These are phyloP conservation scores for Mycena vulgaris DNA, from an alignment of 768 basidiomycete species.

Conservation along the genomic window DNA sequence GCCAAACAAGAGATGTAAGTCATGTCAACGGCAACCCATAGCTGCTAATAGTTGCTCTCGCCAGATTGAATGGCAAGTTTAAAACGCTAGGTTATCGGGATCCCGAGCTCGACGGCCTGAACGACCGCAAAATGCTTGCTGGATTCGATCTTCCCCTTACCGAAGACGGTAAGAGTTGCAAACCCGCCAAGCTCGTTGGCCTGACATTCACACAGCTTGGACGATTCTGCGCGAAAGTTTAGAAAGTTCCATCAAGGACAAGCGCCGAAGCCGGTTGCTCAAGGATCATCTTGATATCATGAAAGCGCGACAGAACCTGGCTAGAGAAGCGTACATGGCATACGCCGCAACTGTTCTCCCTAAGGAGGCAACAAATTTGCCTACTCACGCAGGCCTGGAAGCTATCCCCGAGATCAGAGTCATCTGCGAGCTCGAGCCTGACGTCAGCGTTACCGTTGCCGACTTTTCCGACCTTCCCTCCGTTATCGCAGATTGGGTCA, in stretches of 20 bases:
- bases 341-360: background rate
- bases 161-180: background rate
- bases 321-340: background rate
- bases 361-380: background rate
- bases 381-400: background rate
- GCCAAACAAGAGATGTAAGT: background rate
- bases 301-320: background rate
- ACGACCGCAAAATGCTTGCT: background rate
- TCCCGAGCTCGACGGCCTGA: background rate
- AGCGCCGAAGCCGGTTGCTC: background rate
- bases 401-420: constrained; percentile 2
- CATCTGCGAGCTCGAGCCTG: constrained; percentile 2
- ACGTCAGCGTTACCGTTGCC: background rate
- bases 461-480: background rate
- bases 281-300: background rate
- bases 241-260: constrained; percentile 6
- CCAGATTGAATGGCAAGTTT: background rate
- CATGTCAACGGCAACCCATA: background rate
- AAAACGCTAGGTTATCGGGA: constrained; percentile 1
- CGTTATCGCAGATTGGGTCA: background rate
- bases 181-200: background rate
- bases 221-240: background rate
- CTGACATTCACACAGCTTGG: constrained; percentile 2
- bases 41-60: background rate
- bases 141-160: background rate